These are phyloP conservation scores for Psidium guajava DNA, from an alignment of 345 rosid species.

Conservation along the genomic window DNA sequence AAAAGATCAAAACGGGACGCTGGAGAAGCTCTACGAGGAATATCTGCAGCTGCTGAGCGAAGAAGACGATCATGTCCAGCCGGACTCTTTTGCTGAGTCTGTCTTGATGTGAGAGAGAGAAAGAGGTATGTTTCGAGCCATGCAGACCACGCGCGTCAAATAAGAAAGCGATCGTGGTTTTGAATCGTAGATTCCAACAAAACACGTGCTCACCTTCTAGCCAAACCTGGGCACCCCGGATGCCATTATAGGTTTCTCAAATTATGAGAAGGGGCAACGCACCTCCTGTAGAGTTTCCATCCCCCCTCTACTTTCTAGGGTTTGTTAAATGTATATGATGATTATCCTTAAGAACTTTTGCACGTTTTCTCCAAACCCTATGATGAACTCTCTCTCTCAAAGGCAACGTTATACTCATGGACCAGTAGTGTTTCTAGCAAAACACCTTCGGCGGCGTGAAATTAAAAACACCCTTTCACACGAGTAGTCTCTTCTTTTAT, in stretches of 20 bases:
- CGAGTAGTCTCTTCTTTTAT: background rate
- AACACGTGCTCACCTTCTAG: background rate
- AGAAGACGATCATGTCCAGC: conserved; percentile 9
- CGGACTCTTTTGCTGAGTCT: conserved; percentile 22
- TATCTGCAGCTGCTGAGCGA: conserved; percentile 27
- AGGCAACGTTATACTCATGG: background rate
- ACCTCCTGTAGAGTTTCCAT: background rate
- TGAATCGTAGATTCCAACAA: background rate
- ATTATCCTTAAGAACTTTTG: background rate
- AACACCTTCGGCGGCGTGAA: background rate
- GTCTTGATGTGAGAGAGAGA: conserved; percentile 7
- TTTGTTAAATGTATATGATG: background rate
- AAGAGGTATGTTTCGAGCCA: background rate
- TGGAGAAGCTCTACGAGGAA: conserved; percentile 31
- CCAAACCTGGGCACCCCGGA: background rate
- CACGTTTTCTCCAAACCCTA: background rate
- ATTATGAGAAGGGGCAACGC: background rate
- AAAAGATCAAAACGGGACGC: background rate
- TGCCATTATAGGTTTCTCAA: background rate
- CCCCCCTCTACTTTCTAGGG: background rate
- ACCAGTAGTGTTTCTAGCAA: background rate
- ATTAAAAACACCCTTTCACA: background rate
- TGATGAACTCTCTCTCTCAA: background rate
- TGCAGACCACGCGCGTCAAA: background rate
- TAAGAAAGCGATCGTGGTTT: background rate